These are phyloP conservation scores for Fusarium praegraminearum DNA, from an alignment of 2,329 filamentous ascomycete genomes.

Conservation along the genomic window DNA sequence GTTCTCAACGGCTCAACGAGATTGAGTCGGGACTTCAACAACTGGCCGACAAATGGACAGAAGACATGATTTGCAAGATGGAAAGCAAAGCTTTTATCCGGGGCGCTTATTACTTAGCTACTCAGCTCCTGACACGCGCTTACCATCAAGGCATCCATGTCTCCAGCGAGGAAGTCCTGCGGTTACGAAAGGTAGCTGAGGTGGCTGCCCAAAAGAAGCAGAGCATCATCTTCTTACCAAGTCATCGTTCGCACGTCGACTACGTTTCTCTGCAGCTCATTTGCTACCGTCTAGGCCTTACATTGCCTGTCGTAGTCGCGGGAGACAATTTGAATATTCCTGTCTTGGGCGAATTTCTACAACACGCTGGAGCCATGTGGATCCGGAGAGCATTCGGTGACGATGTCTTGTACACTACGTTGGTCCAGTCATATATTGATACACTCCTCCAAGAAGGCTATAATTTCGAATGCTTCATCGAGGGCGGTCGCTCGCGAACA, in stretches of 20 bases:
- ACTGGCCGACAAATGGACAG: constrained; percentile 86
- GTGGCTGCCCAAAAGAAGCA: constrained; percentile 88
- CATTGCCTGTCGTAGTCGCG: constrained; percentile 89
- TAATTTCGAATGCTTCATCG: constrained; percentile 98
- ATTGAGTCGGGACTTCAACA: constrained; percentile 81
- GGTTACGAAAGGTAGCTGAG: constrained; percentile 83
- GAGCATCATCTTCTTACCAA: constrained; percentile 95
- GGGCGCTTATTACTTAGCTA: constrained; percentile 88
- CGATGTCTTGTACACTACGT: constrained; percentile 86
- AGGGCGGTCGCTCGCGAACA: constrained; percentile 91
- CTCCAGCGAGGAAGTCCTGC: constrained; percentile 90
- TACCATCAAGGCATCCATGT: constrained; percentile 99
- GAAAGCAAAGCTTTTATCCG: constrained; percentile 94
- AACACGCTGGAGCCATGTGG: constrained; percentile 98
- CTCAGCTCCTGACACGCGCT: constrained; percentile 88
- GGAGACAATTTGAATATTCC: constrained; percentile 98
- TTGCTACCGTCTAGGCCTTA: constrained; percentile 91
- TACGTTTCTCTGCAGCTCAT: constrained; percentile 96
- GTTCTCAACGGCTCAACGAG: constrained; percentile 67
- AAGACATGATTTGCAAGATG: constrained; percentile 99
- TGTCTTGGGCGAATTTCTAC: constrained; percentile 86
- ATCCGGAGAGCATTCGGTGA: constrained; percentile 93
- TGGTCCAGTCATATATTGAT: constrained; percentile 98
- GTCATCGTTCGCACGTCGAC: constrained; percentile 94
- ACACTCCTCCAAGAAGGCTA: constrained; percentile 89